These are phyloP conservation scores for Geotrichum ghanense DNA, from an alignment of 805 yeast genomes.

Conservation along the genomic window DNA sequence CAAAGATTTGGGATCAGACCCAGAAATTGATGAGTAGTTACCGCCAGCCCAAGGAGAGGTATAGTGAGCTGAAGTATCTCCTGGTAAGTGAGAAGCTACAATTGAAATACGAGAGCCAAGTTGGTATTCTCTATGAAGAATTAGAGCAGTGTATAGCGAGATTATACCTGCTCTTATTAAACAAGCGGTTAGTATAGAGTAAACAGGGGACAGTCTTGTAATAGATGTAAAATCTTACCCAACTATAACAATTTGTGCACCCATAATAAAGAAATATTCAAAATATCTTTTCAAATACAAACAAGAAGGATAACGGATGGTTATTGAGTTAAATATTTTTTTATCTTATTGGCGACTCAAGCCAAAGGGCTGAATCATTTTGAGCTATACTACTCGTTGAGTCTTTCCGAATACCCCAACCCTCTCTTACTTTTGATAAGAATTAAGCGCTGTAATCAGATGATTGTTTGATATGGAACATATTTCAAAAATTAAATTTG, in stretches of 20 bases:
- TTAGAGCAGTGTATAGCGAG: constrained; percentile 52
- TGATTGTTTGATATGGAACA: no score
- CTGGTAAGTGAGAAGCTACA: constrained; percentile 60
- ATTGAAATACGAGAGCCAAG: constrained; percentile 35
- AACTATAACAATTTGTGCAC: constrained; percentile 13
- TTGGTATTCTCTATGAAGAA: constrained; percentile 33
- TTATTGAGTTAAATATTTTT: no score
- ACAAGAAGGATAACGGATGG: no score
- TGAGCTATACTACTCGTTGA: no score
- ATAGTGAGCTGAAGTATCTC: constrained; percentile 62
- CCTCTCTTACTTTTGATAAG: no score
- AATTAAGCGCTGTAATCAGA: no score
- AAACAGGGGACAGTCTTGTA: not conserved
- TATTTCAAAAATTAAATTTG: no score
- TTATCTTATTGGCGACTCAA: no score
- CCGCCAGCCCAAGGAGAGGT: constrained; percentile 80
- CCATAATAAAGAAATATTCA: no score
- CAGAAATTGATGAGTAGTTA: constrained; percentile 50
- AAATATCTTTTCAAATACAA: no score
- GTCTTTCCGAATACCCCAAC: no score
- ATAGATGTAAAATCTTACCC: constrained; percentile 12
- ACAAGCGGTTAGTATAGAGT: constrained; percentile 1
- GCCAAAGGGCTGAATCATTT: no score
- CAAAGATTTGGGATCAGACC: constrained; percentile 40
- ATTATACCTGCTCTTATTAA: constrained; percentile 46